Conservation (phyloP, 768 basidiomycete genomes). For the Russula lepida region DNA sequence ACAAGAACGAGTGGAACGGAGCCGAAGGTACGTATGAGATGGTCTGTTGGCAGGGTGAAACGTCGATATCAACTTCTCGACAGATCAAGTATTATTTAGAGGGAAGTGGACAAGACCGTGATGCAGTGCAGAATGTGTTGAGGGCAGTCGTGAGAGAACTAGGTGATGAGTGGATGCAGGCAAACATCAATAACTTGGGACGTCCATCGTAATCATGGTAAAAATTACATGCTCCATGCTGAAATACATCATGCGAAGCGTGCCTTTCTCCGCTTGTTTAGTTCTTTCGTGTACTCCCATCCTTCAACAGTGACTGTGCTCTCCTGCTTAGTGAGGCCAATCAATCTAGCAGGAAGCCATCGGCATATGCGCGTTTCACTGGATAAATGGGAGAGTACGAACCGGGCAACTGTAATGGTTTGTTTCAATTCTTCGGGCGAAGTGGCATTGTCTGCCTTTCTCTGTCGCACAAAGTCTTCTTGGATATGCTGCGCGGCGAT, state of each 20-base stretch:
- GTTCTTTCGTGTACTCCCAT: constrained; percentile 57
- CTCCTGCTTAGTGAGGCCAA: constrained; percentile 54
- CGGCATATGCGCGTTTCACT: background rate
- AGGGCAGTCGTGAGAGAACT: constrained; percentile 51
- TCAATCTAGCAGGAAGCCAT: constrained; percentile 36
- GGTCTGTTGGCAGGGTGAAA: background rate
- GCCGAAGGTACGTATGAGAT: constrained; percentile 52
- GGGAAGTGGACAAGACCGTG: constrained; percentile 51
- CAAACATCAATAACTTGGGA: constrained; percentile 41
- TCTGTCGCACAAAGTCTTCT: constrained; percentile 54
- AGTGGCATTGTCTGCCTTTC: constrained; percentile 32
- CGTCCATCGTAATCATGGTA: constrained; percentile 23
- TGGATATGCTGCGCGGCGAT: constrained; percentile 50
- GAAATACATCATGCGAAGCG: constrained; percentile 18
- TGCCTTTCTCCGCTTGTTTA: constrained; percentile 42
- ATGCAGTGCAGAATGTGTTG: constrained; percentile 43
- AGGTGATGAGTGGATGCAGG: constrained; percentile 60
- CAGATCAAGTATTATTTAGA: constrained; percentile 88
- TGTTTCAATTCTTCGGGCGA: constrained; percentile 58
- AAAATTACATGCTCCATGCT: background rate
- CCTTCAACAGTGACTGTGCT: constrained; percentile 44
- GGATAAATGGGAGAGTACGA: constrained; percentile 19
- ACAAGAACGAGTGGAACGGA: constrained; percentile 83
- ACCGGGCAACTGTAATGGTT: constrained; percentile 67
- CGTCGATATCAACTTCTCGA: background rate